Evolutionary conservation across 495 filamentous ascomycete genomes (phyloP).

Genomic region (Daldinia bambusicola): DNA sequence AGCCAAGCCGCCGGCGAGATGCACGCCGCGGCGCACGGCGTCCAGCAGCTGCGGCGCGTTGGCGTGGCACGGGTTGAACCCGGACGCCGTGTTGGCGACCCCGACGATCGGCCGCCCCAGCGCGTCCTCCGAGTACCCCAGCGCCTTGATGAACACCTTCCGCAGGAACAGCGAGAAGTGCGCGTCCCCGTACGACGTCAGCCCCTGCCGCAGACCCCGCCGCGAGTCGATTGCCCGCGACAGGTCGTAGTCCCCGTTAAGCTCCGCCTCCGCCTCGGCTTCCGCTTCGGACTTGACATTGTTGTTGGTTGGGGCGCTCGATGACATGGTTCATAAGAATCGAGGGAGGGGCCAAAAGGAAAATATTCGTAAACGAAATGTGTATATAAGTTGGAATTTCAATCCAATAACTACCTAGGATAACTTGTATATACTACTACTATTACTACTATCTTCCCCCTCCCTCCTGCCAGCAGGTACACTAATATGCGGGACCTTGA

Average conservation of each 20-base stretch:
- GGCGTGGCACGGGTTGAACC: slow-evolving; percentile 75
- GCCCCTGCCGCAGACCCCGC: slow-evolving; percentile 66
- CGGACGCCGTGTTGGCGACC: slow-evolving; percentile 72
- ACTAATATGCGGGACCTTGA: not conserved
- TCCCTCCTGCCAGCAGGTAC: not conserved
- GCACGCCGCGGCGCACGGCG: slow-evolving; percentile 69
- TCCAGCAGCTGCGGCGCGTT: slow-evolving; percentile 75
- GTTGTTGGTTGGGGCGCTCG: slow-evolving; percentile 1
- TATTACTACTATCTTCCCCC: not conserved
- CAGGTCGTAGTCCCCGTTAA: slow-evolving; percentile 64
- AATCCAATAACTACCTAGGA: not conserved
- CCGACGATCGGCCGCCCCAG: slow-evolving; percentile 72
- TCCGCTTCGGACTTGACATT: not conserved
- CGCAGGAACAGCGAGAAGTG: slow-evolving; percentile 76
- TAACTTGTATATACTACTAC: not conserved
- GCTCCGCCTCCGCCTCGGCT: slow-evolving; percentile 1
- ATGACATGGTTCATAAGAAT: not conserved
- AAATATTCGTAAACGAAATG: not conserved
- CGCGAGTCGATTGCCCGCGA: slow-evolving; percentile 56
- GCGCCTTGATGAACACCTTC: slow-evolving; percentile 76
- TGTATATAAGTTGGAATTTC: not conserved
- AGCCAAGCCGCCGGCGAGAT: slow-evolving; percentile 68
- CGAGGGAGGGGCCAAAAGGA: not conserved
- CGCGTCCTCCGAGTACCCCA: slow-evolving; percentile 73
- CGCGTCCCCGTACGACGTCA: slow-evolving; percentile 74